Percentiles rank a stretch among this genome's conserved stretches.
phyloP scores from a whole-genome alignment of 2,329 filamentous ascomycete genomes.

The Herpotrichia juniperi region DNA sequence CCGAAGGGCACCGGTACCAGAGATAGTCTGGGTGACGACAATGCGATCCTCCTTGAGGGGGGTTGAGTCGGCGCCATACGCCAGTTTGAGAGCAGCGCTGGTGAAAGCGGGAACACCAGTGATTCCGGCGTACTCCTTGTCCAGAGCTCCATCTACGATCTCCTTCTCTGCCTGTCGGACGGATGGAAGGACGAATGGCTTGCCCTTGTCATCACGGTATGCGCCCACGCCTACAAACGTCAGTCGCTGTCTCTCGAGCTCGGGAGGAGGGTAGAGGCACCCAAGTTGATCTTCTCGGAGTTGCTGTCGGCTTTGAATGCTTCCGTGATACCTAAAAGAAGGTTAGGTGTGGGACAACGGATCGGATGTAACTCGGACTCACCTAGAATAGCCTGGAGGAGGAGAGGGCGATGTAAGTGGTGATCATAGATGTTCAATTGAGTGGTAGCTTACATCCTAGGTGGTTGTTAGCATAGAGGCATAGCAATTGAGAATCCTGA shows the following conservation, averaged over 20 bases:
- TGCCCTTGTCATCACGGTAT: slow-evolving; percentile 97
- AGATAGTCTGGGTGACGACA: slow-evolving; percentile 97
- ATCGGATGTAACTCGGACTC: slow-evolving; percentile 40
- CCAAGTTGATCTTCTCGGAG: slow-evolving; percentile 96
- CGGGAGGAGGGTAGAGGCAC: slow-evolving; percentile 52
- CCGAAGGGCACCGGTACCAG: slow-evolving; percentile 92
- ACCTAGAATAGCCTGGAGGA: slow-evolving; percentile 75
- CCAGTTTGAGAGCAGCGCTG: slow-evolving; percentile 86
- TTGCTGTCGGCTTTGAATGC: slow-evolving; percentile 98
- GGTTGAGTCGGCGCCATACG: slow-evolving; percentile 82
- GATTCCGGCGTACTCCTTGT: slow-evolving; percentile 99
- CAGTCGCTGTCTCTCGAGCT: slow-evolving; percentile 16
- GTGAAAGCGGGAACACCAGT: slow-evolving; percentile 95
- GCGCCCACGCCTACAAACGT: slow-evolving; percentile 80
- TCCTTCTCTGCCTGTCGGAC: slow-evolving; percentile 88
- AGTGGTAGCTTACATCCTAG: slow-evolving; percentile 42
- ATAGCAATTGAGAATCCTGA: slow-evolving; percentile 19
- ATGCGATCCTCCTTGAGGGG: slow-evolving; percentile 77
- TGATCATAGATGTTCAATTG: background rate
- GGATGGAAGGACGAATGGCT: slow-evolving; percentile 96
- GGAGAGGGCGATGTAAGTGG: slow-evolving; percentile 25
- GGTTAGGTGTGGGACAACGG: slow-evolving; percentile 25
- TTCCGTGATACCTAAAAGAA: slow-evolving; percentile 79
- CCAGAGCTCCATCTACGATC: slow-evolving; percentile 76
- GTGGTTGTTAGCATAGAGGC: slow-evolving; percentile 22